A percentile compares a stretch with the other conserved stretches of the same genome.
These are phyloP conservation scores for Chaetomium tenue DNA, from an alignment of 495 filamentous ascomycete species.

Conservation along the genomic window DNA sequence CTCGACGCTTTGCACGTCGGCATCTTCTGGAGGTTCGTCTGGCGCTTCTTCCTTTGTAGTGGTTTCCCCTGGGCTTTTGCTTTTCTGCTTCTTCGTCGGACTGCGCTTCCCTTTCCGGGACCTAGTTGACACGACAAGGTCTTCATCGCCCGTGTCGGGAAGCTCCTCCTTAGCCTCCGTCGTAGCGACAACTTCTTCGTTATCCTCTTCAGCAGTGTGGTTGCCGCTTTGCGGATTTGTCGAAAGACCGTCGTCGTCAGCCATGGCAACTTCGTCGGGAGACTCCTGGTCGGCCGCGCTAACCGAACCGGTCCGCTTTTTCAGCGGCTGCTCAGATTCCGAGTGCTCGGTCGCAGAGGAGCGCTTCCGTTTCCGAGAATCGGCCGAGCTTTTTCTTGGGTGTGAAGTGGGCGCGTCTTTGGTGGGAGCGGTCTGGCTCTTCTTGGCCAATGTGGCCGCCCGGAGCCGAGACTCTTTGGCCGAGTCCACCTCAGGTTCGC, in stretches of 20 bases:
- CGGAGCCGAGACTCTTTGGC: slow-evolving; percentile 21
- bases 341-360: slow-evolving; percentile 46
- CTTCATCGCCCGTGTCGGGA: slow-evolving; percentile 34
- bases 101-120: slow-evolving; percentile 43
- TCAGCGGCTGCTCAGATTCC: slow-evolving; percentile 50
- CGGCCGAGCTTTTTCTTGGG: slow-evolving; percentile 30
- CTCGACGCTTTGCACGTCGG: slow-evolving; percentile 33
- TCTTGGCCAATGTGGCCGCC: slow-evolving; percentile 33
- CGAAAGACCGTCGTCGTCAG: slow-evolving; percentile 45
- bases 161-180: slow-evolving; percentile 27
- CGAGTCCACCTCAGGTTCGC: slow-evolving; percentile 35
- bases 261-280: slow-evolving; percentile 43
- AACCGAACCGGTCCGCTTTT: slow-evolving; percentile 59
- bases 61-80: slow-evolving; percentile 35
- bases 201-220: slow-evolving; percentile 44
- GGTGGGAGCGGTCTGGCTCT: slow-evolving; percentile 24
- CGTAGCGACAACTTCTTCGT: slow-evolving; percentile 30
- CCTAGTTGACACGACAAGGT: slow-evolving; percentile 26
- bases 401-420: slow-evolving; percentile 23
- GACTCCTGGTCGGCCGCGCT: slow-evolving; percentile 32
- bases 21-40: slow-evolving; percentile 34
- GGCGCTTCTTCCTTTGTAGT: slow-evolving; percentile 33
- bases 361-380: slow-evolving; percentile 55
- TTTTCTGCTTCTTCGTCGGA: slow-evolving; percentile 42
- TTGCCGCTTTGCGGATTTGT: slow-evolving; percentile 42